Base-by-base conservation (phyloP, 305 asterid species). In the Solanum chacoense region DNA sequence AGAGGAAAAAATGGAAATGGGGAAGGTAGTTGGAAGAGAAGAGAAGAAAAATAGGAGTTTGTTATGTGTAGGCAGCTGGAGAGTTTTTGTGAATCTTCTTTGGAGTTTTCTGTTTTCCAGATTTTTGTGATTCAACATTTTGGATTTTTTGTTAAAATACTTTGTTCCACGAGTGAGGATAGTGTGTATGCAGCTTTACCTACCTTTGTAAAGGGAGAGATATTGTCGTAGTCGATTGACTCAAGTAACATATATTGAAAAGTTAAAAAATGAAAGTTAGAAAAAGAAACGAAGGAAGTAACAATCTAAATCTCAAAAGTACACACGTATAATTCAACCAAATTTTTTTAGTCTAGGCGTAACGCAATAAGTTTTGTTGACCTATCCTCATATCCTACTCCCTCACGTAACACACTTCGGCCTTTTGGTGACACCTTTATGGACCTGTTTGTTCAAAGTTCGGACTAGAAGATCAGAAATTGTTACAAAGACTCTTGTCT, bases 21-120 rank as follows among this genome's bases (percentile, higher is more conserved):
- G 18, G 71, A 89, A 88, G 88, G 50, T 12, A 76, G 89, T 89
- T 63, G 87, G 90, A 85, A 67, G 88, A 35, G 11, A 24, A 84
- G 69, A 71, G 86, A 50, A 84, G 88, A 87, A 80, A 86, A 29
- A 67, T 32, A 11, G 42, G 24, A 35, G 63, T 24, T 75, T 26
- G 65, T 77, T 36, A 22, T n/a, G 84, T 36, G 59, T 59, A 55
- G n/a, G 69, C 69, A 59, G 69, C 69, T 59, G 26, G 24, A 59
- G 69, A 59, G 26, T 59, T 59, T 59, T 20, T 59, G 26, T 38
- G n/a, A 37, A 37, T 79, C 36, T 14, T 40, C 24, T 40, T 75
- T 22, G 28, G 83, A 35, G 10, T 76, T 79, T 42, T 42, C 37
- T 42, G 28, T 80, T 80, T 38, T 42, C 13, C 85, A 79, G 36